phyloP scores from a whole-genome alignment of 805 yeast genomes.

The Suhomyces emberorum region DNA sequence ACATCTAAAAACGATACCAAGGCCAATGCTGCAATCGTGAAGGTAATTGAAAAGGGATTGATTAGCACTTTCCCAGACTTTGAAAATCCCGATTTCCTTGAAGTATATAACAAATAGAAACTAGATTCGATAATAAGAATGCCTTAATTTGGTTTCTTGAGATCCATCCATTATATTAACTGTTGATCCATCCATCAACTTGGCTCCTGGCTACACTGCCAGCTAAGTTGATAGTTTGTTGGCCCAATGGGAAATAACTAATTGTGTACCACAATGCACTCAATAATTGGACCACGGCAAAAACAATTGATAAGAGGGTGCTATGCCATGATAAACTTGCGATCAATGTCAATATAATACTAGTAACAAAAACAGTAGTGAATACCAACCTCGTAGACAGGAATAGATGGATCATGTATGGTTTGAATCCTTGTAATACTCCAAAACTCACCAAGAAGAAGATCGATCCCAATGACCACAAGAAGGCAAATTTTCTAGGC shows the following conservation, averaged over 20 bases:
- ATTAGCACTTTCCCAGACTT: constrained; percentile 33
- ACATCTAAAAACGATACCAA: constrained; percentile 30
- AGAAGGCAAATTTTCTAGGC: constrained; percentile 45
- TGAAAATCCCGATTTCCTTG: constrained; percentile 13
- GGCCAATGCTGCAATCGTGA: constrained; percentile 45
- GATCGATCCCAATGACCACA: constrained; percentile 46
- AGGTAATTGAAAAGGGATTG: constrained; percentile 39
- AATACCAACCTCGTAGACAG: constrained; percentile 41
- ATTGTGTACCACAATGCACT: constrained; percentile 46
- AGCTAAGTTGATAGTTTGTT: constrained; percentile 41
- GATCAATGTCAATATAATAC: constrained; percentile 39
- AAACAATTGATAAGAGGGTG: constrained; percentile 36
- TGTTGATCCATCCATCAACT: constrained; percentile 41
- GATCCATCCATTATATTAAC: no score
- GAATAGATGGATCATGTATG: constrained; percentile 40
- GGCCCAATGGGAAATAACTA: constrained; percentile 47
- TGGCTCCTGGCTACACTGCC: constrained; percentile 42
- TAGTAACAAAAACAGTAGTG: constrained; percentile 35
- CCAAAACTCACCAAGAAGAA: constrained; percentile 46
- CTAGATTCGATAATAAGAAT: no score
- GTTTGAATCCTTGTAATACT: constrained; percentile 40
- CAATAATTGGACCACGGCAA: constrained; percentile 39
- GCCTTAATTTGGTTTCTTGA: no score
- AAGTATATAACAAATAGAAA: constrained; percentile 2
- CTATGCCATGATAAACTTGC: constrained; percentile 35